Conservation (phyloP, 306 rosid species). For the Gillenia trifoliata region DNA sequence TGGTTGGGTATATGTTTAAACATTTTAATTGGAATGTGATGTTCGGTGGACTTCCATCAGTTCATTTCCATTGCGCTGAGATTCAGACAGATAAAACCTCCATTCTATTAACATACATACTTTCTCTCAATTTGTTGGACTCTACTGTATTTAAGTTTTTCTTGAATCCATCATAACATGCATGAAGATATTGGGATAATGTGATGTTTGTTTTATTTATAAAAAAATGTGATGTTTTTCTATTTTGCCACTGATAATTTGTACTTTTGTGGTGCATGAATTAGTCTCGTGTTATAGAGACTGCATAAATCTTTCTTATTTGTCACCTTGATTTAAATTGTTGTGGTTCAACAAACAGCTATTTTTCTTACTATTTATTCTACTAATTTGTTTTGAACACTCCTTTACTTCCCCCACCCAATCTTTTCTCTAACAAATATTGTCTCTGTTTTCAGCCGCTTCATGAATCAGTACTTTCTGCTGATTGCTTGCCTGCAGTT, state of each 20-base stretch:
- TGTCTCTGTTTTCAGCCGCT: slow-evolving; percentile 69
- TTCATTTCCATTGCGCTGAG: not conserved
- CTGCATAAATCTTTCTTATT: not conserved
- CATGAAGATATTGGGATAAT: not conserved
- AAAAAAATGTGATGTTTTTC: not conserved
- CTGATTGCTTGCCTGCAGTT: slow-evolving; percentile 97
- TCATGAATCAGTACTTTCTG: slow-evolving; percentile 99
- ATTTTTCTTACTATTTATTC: not conserved
- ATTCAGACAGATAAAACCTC: not conserved
- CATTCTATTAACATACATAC: not conserved
- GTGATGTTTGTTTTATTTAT: not conserved
- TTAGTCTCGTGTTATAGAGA: not conserved
- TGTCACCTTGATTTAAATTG: not conserved
- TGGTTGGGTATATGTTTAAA: not conserved
- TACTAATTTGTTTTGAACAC: not conserved
- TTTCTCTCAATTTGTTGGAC: not conserved
- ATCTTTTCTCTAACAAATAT: slow-evolving; percentile 18
- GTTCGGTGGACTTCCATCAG: not conserved
- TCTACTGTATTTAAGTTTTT: not conserved
- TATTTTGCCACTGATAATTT: not conserved
- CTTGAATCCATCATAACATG: not conserved
- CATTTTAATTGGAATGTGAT: not conserved
- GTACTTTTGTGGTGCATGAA: not conserved
- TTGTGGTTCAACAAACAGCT: not conserved
- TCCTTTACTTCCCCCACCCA: not conserved